Evolutionary conservation across 371 early-diverging fungal genomes (phyloP).

Genomic region (Funneliformis caledonium): DNA sequence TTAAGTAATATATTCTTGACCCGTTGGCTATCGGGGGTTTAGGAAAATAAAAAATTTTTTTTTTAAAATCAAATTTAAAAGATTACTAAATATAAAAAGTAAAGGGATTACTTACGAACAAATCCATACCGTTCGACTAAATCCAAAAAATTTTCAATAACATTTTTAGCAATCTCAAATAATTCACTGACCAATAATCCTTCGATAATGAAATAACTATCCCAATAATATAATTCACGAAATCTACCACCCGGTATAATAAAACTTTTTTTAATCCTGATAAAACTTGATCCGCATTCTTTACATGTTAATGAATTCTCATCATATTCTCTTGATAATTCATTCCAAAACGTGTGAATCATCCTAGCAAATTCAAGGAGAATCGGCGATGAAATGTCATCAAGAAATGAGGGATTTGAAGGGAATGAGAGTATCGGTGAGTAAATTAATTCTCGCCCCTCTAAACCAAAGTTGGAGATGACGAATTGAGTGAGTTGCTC

Average conservation of each 20-base stretch:
- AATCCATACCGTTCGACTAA: conserved; percentile 78
- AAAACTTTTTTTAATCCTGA: conserved; percentile 67
- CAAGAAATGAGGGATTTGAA: conserved; percentile 54
- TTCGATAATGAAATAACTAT: conserved; percentile 82
- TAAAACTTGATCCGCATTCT: conserved; percentile 59
- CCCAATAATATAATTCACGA: conserved; percentile 93
- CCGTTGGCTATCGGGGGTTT: conserved; percentile 68
- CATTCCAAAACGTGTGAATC: conserved; percentile 65
- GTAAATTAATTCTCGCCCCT: conserved; percentile 53
- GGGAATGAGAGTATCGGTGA: conserved; percentile 46
- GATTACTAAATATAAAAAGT: neutral
- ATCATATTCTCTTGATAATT: conserved; percentile 61
- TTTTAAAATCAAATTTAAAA: neutral
- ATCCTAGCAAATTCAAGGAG: conserved; percentile 58
- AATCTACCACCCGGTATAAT: conserved; percentile 93
- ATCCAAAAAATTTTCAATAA: conserved; percentile 73
- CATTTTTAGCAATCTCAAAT: conserved; percentile 59
- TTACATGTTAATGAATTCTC: conserved; percentile 52
- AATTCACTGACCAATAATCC: conserved; percentile 77
- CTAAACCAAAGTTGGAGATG: conserved; percentile 61
- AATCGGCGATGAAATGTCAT: conserved; percentile 47
- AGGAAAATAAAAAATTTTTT: too few relatives aligned
- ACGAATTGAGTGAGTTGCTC: conserved; percentile 60
- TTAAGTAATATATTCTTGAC: conserved; percentile 82
- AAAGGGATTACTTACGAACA: conserved; percentile 60